phyloP scores from a whole-genome alignment of 805 yeast genomes.

The Metschnikowia gelsemii region DNA sequence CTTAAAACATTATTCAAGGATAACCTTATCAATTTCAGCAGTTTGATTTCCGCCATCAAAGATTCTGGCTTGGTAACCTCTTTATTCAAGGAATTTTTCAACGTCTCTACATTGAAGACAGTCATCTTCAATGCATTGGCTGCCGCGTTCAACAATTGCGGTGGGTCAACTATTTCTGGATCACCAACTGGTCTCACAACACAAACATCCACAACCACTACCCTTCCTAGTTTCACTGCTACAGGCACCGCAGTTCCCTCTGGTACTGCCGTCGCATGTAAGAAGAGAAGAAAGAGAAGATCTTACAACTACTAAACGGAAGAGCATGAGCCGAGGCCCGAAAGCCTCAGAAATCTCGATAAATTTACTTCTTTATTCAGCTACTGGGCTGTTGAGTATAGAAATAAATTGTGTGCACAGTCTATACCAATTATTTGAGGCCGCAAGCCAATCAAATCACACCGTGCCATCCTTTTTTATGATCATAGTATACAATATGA shows the following conservation, averaged over 20 bases:
- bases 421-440: background rate
- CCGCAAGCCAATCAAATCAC: no score
- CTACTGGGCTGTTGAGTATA: constrained; percentile 1
- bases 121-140: constrained; percentile 43
- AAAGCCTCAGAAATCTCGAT: background rate
- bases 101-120: constrained; percentile 37
- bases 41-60: constrained; percentile 29
- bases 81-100: constrained; percentile 39
- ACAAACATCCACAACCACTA: constrained; percentile 27
- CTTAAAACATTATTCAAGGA: constrained; percentile 30
- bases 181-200: constrained; percentile 22
- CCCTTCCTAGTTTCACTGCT: constrained; percentile 23
- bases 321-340: background rate
- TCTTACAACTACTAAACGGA: constrained; percentile 22
- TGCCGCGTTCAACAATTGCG: constrained; percentile 42
- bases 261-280: constrained; percentile 16
- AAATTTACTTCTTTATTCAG: background rate
- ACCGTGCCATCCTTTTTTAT: no score
- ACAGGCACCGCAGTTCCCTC: constrained; percentile 24
- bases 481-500: no score
- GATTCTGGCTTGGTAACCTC: constrained; percentile 41
- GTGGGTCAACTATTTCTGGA: constrained; percentile 27
- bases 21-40: constrained; percentile 28
- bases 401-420: background rate
- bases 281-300: constrained; percentile 30